Conservation (phyloP, 2,329 filamentous ascomycete species). For the Paraphoma sp. region DNA sequence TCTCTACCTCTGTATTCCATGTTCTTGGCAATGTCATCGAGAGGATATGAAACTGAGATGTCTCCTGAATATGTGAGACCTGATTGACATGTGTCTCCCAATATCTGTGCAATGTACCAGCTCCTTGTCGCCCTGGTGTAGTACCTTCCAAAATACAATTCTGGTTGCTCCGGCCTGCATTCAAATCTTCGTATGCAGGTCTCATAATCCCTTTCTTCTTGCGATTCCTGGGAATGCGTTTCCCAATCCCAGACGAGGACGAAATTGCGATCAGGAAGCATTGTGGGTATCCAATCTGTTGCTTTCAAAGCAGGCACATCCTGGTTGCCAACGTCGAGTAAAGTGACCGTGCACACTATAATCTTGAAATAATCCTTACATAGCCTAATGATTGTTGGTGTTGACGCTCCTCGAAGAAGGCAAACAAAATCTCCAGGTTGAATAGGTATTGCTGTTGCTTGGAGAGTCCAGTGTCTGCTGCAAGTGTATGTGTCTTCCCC, state of each 20-base stretch:
- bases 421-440: no score
- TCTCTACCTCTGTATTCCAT: conserved; percentile 5
- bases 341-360: conserved; percentile 5
- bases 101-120: conserved; percentile 10
- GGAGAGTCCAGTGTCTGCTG: conserved; percentile 6
- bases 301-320: conserved; percentile 1
- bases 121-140: conserved; percentile 7
- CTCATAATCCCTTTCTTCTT: conserved; percentile 2
- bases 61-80: no score
- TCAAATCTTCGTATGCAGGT: not conserved
- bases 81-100: not conserved
- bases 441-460: conserved; percentile 8
- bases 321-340: not conserved
- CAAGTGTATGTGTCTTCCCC: not conserved
- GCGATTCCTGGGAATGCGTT: not conserved
- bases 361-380: conserved; percentile 7
- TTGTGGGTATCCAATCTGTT: conserved; percentile 3
- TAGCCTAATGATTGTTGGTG: conserved; percentile 14
- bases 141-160: not conserved
- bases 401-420: conserved; percentile 7
- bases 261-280: not conserved
- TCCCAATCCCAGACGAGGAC: not conserved
- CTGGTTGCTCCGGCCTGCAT: not conserved
- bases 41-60: no score
- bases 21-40: not conserved